Conservation (phyloP, 257 asterid species). For the Petunia axillaris region DNA sequence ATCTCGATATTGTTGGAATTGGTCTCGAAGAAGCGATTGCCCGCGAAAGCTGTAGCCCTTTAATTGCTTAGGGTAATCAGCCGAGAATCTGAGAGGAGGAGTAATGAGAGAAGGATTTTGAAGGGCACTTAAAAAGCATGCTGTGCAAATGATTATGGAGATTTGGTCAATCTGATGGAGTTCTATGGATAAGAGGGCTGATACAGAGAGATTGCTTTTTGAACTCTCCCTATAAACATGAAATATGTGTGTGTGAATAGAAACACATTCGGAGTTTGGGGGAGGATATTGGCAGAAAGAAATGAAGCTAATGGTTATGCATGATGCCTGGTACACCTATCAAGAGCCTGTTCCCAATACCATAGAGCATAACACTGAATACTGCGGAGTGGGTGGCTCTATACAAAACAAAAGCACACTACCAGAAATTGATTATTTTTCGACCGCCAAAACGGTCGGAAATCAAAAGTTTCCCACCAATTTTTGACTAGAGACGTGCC, state of each 20-base stretch:
- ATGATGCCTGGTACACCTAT: neutral
- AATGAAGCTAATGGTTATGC: conserved; percentile 8
- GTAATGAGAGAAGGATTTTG: conserved; percentile 6
- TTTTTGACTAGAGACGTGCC: no score
- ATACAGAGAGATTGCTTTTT: neutral
- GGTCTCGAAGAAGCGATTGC: no score
- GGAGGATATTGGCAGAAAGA: neutral
- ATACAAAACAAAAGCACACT: neutral
- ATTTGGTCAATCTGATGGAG: neutral
- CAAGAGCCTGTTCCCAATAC: neutral
- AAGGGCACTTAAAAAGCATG: neutral
- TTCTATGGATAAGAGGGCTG: neutral
- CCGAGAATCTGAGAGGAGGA: neutral
- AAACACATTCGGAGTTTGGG: neutral
- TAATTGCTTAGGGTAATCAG: neutral
- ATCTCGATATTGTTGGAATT: no score
- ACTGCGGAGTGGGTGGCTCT: neutral
- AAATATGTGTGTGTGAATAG: neutral
- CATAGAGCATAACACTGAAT: neutral
- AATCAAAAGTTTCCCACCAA: no score
- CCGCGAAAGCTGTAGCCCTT: neutral
- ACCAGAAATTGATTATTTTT: no score
- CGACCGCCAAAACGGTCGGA: no score
- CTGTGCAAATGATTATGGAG: neutral
- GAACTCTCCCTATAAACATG: neutral